Percentiles rank a stretch among this genome's conserved stretches.
phyloP scores from a whole-genome alignment of 306 rosid species.

The Calophaca sinica region DNA sequence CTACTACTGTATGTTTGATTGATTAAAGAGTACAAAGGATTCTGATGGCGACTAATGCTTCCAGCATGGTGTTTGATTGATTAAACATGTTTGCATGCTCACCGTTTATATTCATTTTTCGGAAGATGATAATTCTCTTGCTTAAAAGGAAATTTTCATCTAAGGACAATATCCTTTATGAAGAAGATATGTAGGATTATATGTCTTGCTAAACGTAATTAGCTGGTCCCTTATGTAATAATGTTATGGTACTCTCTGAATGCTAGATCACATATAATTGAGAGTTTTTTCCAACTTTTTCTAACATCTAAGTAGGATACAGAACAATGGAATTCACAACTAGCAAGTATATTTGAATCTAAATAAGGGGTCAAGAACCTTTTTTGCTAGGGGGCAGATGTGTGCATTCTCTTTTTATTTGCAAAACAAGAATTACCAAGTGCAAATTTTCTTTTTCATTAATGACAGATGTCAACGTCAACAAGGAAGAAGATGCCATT shows the following conservation, averaged over 20 bases:
- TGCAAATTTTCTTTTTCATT: slow-evolving; percentile 39
- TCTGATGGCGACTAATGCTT: slow-evolving; percentile 21
- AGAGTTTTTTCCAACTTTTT: neutral
- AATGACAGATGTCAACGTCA: slow-evolving; percentile 70
- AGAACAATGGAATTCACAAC: neutral
- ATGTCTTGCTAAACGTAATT: neutral
- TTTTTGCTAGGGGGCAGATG: neutral
- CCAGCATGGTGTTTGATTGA: neutral
- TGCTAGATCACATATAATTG: neutral
- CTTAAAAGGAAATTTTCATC: slow-evolving; percentile 15
- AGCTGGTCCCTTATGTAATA: neutral
- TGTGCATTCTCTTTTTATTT: neutral
- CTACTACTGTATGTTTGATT: no score
- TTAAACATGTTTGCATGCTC: slow-evolving; percentile 25
- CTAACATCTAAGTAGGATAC: neutral
- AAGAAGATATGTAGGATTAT: slow-evolving; percentile 14
- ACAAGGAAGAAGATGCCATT: slow-evolving; percentile 78
- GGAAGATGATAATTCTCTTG: neutral
- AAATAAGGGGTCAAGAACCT: no score
- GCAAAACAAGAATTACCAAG: slow-evolving; percentile 24
- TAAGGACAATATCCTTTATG: neutral
- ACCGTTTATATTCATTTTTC: slow-evolving; percentile 4
- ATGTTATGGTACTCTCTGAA: neutral
- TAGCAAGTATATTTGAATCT: slow-evolving; percentile 2
- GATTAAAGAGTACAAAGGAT: no score